phyloP scores from a whole-genome alignment of 306 rosid genomes.

The Abrus precatorius region DNA sequence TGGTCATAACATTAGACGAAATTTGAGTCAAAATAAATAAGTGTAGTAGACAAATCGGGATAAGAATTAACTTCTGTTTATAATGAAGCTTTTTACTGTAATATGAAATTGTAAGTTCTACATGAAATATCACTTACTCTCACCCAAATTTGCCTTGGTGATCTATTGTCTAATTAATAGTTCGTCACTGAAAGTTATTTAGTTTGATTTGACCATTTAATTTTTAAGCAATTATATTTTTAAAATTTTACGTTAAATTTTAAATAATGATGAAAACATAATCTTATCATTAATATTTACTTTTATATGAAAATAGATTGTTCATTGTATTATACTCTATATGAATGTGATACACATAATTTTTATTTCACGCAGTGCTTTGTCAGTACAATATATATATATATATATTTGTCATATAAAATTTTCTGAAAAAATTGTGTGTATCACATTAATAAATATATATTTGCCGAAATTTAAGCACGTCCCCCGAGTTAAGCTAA shows the following conservation, averaged over 20 bases:
- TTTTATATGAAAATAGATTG: not conserved
- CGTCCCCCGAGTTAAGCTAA: too few species aligned
- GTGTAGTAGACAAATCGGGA: conserved; percentile 19
- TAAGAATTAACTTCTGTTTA: not conserved
- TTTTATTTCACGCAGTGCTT: not conserved
- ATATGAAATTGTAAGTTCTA: not conserved
- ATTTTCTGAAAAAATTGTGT: not conserved
- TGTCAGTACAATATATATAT: too few species aligned
- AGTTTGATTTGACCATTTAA: not conserved
- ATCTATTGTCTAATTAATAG: not conserved
- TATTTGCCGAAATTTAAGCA: not conserved
- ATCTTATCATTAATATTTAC: not conserved
- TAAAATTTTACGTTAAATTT: not conserved
- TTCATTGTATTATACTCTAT: not conserved
- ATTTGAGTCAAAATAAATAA: conserved; percentile 5
- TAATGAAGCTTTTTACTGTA: not conserved
- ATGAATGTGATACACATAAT: not conserved
- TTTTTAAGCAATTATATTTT: not conserved
- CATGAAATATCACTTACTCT: not conserved
- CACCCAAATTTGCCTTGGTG: not conserved
- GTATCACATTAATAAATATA: not conserved
- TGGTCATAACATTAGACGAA: not conserved
- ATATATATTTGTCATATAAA: not conserved
- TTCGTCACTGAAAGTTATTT: not conserved
- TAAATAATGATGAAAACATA: not conserved